phyloP scores from a whole-genome alignment of 352 stramenopile species.

The Elongisporangium prolatum region DNA sequence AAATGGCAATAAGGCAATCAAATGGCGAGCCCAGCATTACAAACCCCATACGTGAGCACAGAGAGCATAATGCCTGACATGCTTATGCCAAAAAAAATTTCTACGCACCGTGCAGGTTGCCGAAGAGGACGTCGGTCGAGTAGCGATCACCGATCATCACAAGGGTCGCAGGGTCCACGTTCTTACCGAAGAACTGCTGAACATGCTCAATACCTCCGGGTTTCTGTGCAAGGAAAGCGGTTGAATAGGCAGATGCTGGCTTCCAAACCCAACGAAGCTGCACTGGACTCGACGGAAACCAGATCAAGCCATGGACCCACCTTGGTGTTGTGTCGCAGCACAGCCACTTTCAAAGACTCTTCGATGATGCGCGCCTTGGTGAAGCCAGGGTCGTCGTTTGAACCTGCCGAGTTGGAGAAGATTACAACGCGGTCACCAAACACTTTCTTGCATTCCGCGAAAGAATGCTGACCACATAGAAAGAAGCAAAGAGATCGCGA shows the following conservation, averaged over 20 bases:
- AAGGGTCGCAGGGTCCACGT: slow-evolving; percentile 66
- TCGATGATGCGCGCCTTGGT: slow-evolving; percentile 80
- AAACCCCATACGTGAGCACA: not conserved
- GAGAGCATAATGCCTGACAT: not conserved
- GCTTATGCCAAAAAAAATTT: not conserved
- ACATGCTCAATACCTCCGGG: slow-evolving; percentile 88
- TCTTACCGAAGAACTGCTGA: slow-evolving; percentile 75
- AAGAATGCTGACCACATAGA: slow-evolving; percentile 24
- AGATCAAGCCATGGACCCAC: slow-evolving; percentile 13
- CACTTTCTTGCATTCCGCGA: slow-evolving; percentile 77
- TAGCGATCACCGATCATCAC: slow-evolving; percentile 97
- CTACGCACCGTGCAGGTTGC: slow-evolving; percentile 88
- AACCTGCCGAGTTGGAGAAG: slow-evolving; percentile 96
- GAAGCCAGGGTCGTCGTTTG: slow-evolving; percentile 86
- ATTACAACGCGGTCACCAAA: slow-evolving; percentile 92
- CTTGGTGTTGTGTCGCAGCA: slow-evolving; percentile 91
- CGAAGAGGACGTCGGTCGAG: slow-evolving; percentile 97
- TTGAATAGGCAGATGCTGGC: slow-evolving; percentile 5
- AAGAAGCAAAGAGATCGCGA: slow-evolving; percentile 5
- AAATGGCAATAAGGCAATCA: not conserved
- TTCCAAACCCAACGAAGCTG: not conserved
- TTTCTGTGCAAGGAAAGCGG: slow-evolving; percentile 54
- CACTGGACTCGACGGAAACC: not conserved
- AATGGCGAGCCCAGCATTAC: not conserved
- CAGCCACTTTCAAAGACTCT: slow-evolving; percentile 65